A percentile compares a stretch with the other conserved stretches of the same genome.
Conservation (phyloP, 768 basidiomycete genomes). For the Termitomyces titanicus region DNA sequence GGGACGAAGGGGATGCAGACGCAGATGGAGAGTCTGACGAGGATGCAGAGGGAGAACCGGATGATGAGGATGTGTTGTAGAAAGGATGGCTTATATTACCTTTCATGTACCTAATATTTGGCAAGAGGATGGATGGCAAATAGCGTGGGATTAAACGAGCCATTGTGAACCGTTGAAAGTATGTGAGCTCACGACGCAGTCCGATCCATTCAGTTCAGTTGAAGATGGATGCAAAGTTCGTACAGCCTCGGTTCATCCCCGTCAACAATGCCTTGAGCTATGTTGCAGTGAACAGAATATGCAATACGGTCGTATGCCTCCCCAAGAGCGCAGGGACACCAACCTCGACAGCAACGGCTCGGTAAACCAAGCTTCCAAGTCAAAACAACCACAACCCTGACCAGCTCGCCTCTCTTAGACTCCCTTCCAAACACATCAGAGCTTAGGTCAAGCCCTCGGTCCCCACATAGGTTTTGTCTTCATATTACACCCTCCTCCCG, state of each 20-base stretch:
- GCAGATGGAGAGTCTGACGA: slow-evolving; percentile 40
- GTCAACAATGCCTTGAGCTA: slow-evolving; percentile 17
- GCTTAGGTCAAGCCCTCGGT: slow-evolving; percentile 60
- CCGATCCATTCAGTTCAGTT: slow-evolving; percentile 29
- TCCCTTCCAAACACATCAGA: slow-evolving; percentile 53
- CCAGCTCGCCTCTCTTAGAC: slow-evolving; percentile 34
- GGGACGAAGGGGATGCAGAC: slow-evolving; percentile 23
- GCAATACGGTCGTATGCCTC: slow-evolving; percentile 57
- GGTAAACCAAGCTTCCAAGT: slow-evolving; percentile 36
- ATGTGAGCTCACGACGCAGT: slow-evolving; percentile 13
- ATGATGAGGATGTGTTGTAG: slow-evolving; percentile 28
- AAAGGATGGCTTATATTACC: slow-evolving; percentile 7
- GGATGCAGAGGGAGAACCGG: slow-evolving; percentile 38
- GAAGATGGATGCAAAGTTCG: slow-evolving; percentile 40
- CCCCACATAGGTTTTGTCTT: slow-evolving; percentile 40
- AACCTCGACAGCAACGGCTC: slow-evolving; percentile 57
- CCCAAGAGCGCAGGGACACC: slow-evolving; percentile 49
- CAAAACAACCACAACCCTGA: slow-evolving; percentile 23
- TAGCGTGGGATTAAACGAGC: slow-evolving; percentile 26
- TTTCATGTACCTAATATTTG: slow-evolving; percentile 19
- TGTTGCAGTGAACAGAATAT: slow-evolving; percentile 51
- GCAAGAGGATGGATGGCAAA: slow-evolving; percentile 20
- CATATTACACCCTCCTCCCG: slow-evolving; percentile 19
- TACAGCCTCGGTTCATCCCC: slow-evolving; percentile 23
- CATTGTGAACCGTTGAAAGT: slow-evolving; percentile 21